Conservation (phyloP, 2,329 filamentous ascomycete genomes). For the Sporothrix humicola region DNA sequence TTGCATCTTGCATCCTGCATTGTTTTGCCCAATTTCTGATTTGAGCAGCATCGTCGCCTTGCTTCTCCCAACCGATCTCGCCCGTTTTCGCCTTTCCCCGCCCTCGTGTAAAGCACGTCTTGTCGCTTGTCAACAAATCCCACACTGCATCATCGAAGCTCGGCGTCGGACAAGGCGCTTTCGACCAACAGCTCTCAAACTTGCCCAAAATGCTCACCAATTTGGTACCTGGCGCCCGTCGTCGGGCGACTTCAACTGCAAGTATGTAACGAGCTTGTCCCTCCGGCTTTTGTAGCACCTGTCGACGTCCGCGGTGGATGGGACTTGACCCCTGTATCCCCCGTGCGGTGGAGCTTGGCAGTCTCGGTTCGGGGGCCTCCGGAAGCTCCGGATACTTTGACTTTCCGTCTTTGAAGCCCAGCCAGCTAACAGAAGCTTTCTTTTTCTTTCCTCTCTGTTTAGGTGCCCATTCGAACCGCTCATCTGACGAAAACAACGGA, state of each 20-base stretch:
- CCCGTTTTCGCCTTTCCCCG: background rate
- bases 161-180: conserved; percentile 10
- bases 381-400: conserved; percentile 9
- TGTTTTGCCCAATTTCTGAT: background rate
- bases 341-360: background rate
- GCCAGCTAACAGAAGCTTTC: conserved; percentile 27
- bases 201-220: conserved; percentile 33
- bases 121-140: background rate
- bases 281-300: background rate
- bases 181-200: background rate
- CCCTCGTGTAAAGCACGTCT: conserved; percentile 1
- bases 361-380: background rate
- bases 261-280: conserved; percentile 42
- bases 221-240: conserved; percentile 39
- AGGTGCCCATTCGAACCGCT: conserved; percentile 42
- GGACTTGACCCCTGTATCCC: background rate
- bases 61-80: conserved; percentile 3
- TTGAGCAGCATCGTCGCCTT: conserved; percentile 2
- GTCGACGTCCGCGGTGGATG: background rate
- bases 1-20: background rate
- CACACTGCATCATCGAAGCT: conserved; percentile 20
- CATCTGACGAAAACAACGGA: conserved; percentile 61
- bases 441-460: background rate
- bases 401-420: background rate
- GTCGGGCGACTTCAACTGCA: conserved; percentile 45